Evolutionary conservation across 345 rosid species (phyloP), one percentile per base, ranked within the genome.

Genomic region (Bruguiera gymnorhiza): DNA sequence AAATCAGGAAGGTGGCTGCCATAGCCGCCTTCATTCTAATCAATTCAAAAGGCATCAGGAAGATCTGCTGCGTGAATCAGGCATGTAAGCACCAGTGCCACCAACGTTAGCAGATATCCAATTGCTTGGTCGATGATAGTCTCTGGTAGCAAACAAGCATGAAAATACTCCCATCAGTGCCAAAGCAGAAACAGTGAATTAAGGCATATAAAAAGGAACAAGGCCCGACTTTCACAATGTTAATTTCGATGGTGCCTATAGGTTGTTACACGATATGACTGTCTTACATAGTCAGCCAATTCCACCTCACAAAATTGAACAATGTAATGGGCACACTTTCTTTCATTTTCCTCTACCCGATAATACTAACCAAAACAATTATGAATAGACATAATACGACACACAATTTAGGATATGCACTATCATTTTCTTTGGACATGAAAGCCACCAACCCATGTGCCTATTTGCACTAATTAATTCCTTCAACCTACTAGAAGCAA

Each of bases 41-140:
- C 5, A 46, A 60, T 15, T 78, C 52, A 79, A 56, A 67, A 72
- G 65, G n/a, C 66, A 69, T 23, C 71, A 61, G 76, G 27, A 39
- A 77, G 55, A 70, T 85, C 87, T 6, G 80, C 81, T 0, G 75
- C 58, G 71, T 89, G 97, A 70, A 89, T 94, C 76, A 89, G 86
- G 73, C 91, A 95, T 3, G 97, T 95, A 69, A 95, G 88, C 70
- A 82, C 92, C 76, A 95, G 73, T 0, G 99, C 99, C 86, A 91
- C 86, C 86, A 85, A 29, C 99, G 92, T 92, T 59, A 92, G 83
- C 81, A 86, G 82, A 75, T 79, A 95, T 1, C 97, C 97, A 63
- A 94, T 80, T 52, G 92, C 96, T 83, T 94, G 99, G 76, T 94
- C 99, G 51, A 95, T 83, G 43, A 93, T 76, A 65, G 93, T 85